phyloP scores from a whole-genome alignment of 2,329 filamentous ascomycete genomes.

The Pseudocercospora ulei region DNA sequence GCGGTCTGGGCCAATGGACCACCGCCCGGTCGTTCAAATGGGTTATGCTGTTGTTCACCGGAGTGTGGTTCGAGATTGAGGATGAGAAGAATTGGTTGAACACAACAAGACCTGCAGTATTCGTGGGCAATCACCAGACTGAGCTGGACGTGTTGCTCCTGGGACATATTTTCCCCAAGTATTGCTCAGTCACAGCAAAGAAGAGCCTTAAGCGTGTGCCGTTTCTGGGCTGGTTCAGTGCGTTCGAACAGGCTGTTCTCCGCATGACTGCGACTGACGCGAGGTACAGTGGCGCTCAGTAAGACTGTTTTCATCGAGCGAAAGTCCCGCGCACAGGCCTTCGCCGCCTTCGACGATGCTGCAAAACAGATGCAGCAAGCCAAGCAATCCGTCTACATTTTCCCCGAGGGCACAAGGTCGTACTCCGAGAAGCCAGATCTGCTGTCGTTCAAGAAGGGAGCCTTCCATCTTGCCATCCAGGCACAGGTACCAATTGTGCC shows the following conservation, averaged over 20 bases:
- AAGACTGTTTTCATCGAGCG: slow-evolving; percentile 95
- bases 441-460: slow-evolving; percentile 97
- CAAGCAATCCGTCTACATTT: slow-evolving; percentile 65
- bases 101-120: slow-evolving; percentile 67
- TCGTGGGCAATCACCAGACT: slow-evolving; percentile 85
- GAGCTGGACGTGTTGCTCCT: slow-evolving; percentile 92
- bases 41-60: slow-evolving; percentile 63
- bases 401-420: slow-evolving; percentile 85
- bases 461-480: slow-evolving; percentile 90
- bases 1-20: slow-evolving; percentile 75
- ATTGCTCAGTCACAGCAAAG: slow-evolving; percentile 91
- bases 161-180: slow-evolving; percentile 76
- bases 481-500: slow-evolving; percentile 89
- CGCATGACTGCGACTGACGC: neutral
- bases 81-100: slow-evolving; percentile 32
- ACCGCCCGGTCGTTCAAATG: slow-evolving; percentile 70
- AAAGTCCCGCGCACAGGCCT: slow-evolving; percentile 68
- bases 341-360: slow-evolving; percentile 75
- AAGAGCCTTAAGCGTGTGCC: slow-evolving; percentile 67
- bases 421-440: slow-evolving; percentile 72
- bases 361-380: slow-evolving; percentile 65
- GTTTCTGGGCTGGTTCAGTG: slow-evolving; percentile 85
- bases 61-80: slow-evolving; percentile 65
- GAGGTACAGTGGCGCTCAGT: slow-evolving; percentile 51
- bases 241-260: slow-evolving; percentile 17